A percentile compares a stretch with the other conserved stretches of the same genome.
Evolutionary conservation across 176 grass and related monocot genomes (phyloP).

Genomic region (Paspalum notatum): DNA sequence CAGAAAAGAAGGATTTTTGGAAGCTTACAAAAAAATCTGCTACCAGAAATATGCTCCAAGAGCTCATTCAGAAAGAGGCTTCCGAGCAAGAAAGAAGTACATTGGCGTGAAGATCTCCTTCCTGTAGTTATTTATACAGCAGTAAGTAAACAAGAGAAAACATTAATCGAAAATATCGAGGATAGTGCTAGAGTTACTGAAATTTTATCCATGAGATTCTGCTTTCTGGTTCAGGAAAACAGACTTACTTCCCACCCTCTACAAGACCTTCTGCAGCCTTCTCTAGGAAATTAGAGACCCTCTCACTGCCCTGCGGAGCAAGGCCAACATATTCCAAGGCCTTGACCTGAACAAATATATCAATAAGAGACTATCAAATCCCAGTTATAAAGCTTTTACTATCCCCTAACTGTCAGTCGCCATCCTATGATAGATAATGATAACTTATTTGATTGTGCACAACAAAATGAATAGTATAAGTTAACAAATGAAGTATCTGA

Average conservation of each 20-base stretch:
- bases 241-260: constrained; percentile 87
- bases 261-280: constrained; percentile 90
- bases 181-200: constrained; percentile 8
- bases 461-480: not conserved
- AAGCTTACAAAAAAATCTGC: not conserved
- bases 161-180: not conserved
- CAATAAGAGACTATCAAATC: constrained; percentile 19
- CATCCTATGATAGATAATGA: constrained; percentile 5
- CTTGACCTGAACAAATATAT: constrained; percentile 69
- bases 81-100: constrained; percentile 88
- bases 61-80: constrained; percentile 64
- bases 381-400: not conserved
- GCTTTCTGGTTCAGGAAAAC: constrained; percentile 27
- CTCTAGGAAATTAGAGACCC: constrained; percentile 81
- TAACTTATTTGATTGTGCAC: constrained; percentile 23
- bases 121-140: constrained; percentile 48
- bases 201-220: not conserved
- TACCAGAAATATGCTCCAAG: constrained; percentile 35
- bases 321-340: constrained; percentile 74
- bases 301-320: constrained; percentile 81
- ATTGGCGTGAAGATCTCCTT: constrained; percentile 94
- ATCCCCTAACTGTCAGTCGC: not conserved
- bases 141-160: constrained; percentile 23
- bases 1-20: too few species aligned
- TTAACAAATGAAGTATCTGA: constrained; percentile 16